Percentiles rank a stretch among this genome's conserved stretches.
Conservation (phyloP, 2,329 filamentous ascomycete species). For the Hymenoscyphus linearis region DNA sequence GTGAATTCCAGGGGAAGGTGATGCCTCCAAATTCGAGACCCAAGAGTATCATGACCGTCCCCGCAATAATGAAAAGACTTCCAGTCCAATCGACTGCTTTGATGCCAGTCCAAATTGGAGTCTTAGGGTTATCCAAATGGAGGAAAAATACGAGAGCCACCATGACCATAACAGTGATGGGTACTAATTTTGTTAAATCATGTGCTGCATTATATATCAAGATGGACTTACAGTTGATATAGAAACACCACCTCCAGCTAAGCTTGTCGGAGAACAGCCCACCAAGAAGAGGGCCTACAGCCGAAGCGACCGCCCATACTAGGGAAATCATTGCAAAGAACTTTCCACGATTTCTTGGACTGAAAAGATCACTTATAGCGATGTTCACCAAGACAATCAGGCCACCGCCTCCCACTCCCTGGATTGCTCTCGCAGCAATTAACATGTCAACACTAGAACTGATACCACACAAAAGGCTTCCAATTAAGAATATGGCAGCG, state of each 20-base stretch:
- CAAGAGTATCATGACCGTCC: constrained; percentile 79
- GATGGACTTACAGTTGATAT: constrained; percentile 10
- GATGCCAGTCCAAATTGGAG: constrained; percentile 55
- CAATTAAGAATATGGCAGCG: constrained; percentile 46
- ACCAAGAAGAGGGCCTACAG: constrained; percentile 60
- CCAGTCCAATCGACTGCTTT: constrained; percentile 58
- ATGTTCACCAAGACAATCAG: constrained; percentile 49
- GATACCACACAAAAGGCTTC: constrained; percentile 44
- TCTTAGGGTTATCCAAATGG: constrained; percentile 61
- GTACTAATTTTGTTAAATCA: constrained; percentile 13
- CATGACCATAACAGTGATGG: constrained; percentile 34
- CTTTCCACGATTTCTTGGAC: constrained; percentile 38
- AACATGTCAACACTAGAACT: constrained; percentile 42
- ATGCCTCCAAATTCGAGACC: constrained; percentile 82
- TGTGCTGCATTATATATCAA: not conserved
- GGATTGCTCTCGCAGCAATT: constrained; percentile 39
- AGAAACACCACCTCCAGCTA: constrained; percentile 53
- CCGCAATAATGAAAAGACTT: constrained; percentile 57
- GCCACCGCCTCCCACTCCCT: constrained; percentile 48
- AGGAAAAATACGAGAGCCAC: constrained; percentile 56
- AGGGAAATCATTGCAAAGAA: constrained; percentile 56
- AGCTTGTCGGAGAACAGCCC: constrained; percentile 60
- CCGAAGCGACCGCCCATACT: constrained; percentile 57
- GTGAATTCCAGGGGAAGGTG: constrained; percentile 50
- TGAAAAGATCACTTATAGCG: constrained; percentile 50